Percentiles rank a stretch among this genome's conserved stretches.
phyloP scores from a whole-genome alignment of 495 filamentous ascomycete genomes.

The Ascobolus immersus region DNA sequence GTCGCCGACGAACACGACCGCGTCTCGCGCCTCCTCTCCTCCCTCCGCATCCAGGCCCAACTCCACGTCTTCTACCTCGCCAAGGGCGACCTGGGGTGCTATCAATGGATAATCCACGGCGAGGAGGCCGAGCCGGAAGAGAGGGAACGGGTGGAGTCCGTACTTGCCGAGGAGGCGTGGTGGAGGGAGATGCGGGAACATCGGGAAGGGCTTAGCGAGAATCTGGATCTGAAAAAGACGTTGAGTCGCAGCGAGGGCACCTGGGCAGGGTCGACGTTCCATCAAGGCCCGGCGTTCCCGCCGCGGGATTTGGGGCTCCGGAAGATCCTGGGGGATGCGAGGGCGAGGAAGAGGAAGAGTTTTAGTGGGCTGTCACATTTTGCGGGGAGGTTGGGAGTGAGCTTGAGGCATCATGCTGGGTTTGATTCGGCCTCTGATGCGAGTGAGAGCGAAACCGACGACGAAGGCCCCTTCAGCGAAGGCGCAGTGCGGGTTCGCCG shows the following conservation, averaged over 20 bases:
- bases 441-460: conserved; percentile 26
- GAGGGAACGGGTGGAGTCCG: conserved; percentile 30
- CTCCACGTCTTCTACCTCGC: conserved; percentile 63
- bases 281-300: conserved; percentile 21
- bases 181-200: conserved; percentile 50
- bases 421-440: too few species aligned
- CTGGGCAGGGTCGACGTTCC: conserved; percentile 28
- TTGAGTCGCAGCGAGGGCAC: too few species aligned
- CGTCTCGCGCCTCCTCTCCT: conserved; percentile 50
- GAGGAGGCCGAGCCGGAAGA: conserved; percentile 17
- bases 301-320: conserved; percentile 24
- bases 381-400: too few species aligned
- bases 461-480: too few species aligned
- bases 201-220: conserved; percentile 21
- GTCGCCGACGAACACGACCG: conserved; percentile 52
- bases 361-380: conserved; percentile 43
- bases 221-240: too few species aligned
- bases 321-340: conserved; percentile 21
- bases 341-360: conserved; percentile 30
- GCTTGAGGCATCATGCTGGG: too few species aligned
- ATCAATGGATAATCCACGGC: conserved; percentile 58
- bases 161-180: conserved; percentile 48
- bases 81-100: conserved; percentile 41
- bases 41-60: conserved; percentile 56
- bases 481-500: too few species aligned